Base-by-base conservation (phyloP, 768 basidiomycete genomes). In the Butyriboletus loyo region DNA sequence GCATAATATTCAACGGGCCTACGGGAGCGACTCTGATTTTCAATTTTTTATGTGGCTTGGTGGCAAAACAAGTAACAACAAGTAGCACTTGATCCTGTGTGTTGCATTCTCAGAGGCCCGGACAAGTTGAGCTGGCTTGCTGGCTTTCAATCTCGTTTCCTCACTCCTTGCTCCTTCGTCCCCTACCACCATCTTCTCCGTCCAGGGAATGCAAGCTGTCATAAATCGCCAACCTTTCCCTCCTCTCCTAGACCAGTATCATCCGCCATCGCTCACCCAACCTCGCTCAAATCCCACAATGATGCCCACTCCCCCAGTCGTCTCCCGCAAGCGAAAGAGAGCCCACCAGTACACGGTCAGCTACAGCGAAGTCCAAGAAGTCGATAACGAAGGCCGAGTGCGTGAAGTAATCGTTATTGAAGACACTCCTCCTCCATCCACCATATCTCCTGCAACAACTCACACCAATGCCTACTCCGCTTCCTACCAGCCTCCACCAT, bases 391-490 rank as follows among this genome's bases (percentile, higher is more conserved):
- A 44, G 91, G 91, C 55, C 76, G 78, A 59, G 76, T 91, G 35
- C 76, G 91, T 48, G 91, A 93, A 70, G 87, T 93, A 67, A 93
- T 94, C 71, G 86, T 94, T 62, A 92, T 94, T 70, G 92, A 94
- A 62, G 92, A 94, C 74, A 92, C 92, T 39, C 91, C 91, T 34
- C 90, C 90, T 38, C 82, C 85, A 49, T 72, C 68, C 46, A 89
- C 90, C 46, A 80, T 85, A 66, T 89, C 87, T 46, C 86, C 89
- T 51, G 82, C 87, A 54, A 76, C 84, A 31, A 84, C 86, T 28
- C 81, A 85, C 68, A 83, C 81, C 58, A 79, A 82, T 55, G 81
- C 80, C 55, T 89, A 79, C 70, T 91, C 89, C 43, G 80, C 85
- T 39, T 88, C 87, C 53, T 88, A 87, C 74, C 89, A 90, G 66